Conservation (phyloP, 169 alveolate genomes). For the Plasmodium cynomolgi region DNA sequence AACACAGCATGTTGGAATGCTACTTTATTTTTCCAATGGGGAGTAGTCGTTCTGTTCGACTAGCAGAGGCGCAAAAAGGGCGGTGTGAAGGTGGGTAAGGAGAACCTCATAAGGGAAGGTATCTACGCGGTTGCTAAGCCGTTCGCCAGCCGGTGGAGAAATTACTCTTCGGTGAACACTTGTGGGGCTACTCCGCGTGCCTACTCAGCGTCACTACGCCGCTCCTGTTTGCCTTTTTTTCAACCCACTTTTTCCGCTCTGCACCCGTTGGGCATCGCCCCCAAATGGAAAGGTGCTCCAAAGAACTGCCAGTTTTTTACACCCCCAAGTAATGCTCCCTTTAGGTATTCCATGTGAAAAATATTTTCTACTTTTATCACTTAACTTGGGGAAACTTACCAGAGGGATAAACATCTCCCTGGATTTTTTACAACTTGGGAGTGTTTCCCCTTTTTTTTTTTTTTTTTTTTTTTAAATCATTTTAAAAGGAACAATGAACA, state of each 20-base stretch:
- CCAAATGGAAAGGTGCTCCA: background rate
- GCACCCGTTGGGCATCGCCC: background rate
- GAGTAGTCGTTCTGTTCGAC: background rate
- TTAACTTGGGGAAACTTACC: background rate
- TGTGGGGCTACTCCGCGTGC: background rate
- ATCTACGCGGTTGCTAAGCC: background rate
- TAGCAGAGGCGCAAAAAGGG: background rate
- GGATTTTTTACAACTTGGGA: background rate
- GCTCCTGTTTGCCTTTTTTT: background rate
- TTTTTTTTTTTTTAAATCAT: background rate
- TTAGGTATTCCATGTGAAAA: background rate
- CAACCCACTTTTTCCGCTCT: background rate
- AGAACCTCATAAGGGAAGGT: background rate
- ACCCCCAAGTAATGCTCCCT: background rate
- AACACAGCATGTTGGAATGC: background rate
- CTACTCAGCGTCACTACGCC: background rate
- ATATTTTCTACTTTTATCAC: background rate
- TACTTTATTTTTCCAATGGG: background rate
- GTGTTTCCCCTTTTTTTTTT: background rate
- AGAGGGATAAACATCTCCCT: background rate
- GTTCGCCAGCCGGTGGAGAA: background rate
- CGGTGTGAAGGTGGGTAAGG: background rate
- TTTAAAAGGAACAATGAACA: background rate
- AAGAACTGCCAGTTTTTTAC: background rate
- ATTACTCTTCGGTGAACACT: background rate